A percentile compares a stretch with the other conserved stretches of the same genome.
phyloP scores from a whole-genome alignment of 2,329 filamentous ascomycete genomes.

The Atkinsonella hypoxylon region DNA sequence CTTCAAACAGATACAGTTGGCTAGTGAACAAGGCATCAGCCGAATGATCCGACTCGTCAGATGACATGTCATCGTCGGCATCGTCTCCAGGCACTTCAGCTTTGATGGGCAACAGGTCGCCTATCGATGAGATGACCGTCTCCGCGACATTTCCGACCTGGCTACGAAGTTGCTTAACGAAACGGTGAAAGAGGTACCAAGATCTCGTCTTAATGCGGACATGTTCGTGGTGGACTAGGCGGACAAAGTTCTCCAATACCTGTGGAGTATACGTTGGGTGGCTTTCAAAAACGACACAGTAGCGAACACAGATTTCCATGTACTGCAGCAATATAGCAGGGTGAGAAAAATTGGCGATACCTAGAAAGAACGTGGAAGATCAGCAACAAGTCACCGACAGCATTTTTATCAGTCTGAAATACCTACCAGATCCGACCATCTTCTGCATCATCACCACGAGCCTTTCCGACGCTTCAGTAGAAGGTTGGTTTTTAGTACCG shows the following conservation, averaged over 20 bases:
- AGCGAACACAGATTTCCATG: slow-evolving; percentile 96
- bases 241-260: slow-evolving; percentile 84
- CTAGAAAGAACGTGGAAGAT: slow-evolving; percentile 27
- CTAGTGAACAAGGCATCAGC: slow-evolving; percentile 85
- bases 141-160: slow-evolving; percentile 85
- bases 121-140: slow-evolving; percentile 80
- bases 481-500: slow-evolving; percentile 75
- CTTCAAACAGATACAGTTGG: slow-evolving; percentile 89
- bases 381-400: background rate
- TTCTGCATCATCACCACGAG: slow-evolving; percentile 87
- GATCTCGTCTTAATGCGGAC: slow-evolving; percentile 79
- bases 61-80: slow-evolving; percentile 85
- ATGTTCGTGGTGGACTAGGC: slow-evolving; percentile 77
- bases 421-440: slow-evolving; percentile 82
- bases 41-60: slow-evolving; percentile 80
- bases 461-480: slow-evolving; percentile 65
- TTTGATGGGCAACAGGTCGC: slow-evolving; percentile 79
- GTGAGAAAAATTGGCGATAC: slow-evolving; percentile 74
- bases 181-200: slow-evolving; percentile 93
- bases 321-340: slow-evolving; percentile 90
- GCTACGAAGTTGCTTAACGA: slow-evolving; percentile 75
- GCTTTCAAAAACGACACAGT: slow-evolving; percentile 83
- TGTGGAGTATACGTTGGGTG: slow-evolving; percentile 71
- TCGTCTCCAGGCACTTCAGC: slow-evolving; percentile 71
- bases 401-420: background rate